Conservation (phyloP, 2,329 filamentous ascomycete genomes). For the Arthrobotrys iridis region DNA sequence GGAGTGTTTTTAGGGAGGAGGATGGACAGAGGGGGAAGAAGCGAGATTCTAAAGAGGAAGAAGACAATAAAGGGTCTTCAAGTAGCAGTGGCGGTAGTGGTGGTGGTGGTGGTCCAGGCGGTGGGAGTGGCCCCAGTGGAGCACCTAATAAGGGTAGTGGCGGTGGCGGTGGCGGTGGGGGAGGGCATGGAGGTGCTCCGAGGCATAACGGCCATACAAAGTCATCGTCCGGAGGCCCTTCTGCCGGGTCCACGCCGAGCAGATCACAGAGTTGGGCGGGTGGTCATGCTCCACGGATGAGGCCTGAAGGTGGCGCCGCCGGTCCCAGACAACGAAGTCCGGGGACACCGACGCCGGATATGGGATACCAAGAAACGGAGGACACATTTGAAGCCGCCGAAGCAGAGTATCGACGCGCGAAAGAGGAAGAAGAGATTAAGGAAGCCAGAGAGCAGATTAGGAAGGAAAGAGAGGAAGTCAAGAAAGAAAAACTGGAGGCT, state of each 20-base stretch:
- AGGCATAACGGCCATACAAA: slow-evolving; percentile 50
- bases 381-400: slow-evolving; percentile 44
- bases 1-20: slow-evolving; percentile 37
- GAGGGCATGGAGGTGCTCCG: not conserved
- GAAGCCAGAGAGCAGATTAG: slow-evolving; percentile 39
- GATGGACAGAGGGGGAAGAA: slow-evolving; percentile 35
- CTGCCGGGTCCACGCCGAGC: slow-evolving; percentile 21
- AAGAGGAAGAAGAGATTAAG: slow-evolving; percentile 44
- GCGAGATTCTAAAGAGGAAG: not conserved
- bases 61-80: not conserved
- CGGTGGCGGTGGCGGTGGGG: slow-evolving; percentile 1
- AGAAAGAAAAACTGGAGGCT: slow-evolving; percentile 38
- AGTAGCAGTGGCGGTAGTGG: not conserved
- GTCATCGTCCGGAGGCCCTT: slow-evolving; percentile 23
- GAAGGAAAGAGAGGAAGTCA: slow-evolving; percentile 37
- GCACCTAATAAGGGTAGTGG: not conserved
- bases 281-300: not conserved
- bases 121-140: not conserved
- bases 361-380: slow-evolving; percentile 12
- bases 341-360: slow-evolving; percentile 20
- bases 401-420: slow-evolving; percentile 43
- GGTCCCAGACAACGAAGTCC: slow-evolving; percentile 23
- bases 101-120: not conserved
- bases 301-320: slow-evolving; percentile 10
- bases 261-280: slow-evolving; percentile 47